Base-by-base conservation (phyloP, 768 basidiomycete species). In the Termitomyces sp. region DNA sequence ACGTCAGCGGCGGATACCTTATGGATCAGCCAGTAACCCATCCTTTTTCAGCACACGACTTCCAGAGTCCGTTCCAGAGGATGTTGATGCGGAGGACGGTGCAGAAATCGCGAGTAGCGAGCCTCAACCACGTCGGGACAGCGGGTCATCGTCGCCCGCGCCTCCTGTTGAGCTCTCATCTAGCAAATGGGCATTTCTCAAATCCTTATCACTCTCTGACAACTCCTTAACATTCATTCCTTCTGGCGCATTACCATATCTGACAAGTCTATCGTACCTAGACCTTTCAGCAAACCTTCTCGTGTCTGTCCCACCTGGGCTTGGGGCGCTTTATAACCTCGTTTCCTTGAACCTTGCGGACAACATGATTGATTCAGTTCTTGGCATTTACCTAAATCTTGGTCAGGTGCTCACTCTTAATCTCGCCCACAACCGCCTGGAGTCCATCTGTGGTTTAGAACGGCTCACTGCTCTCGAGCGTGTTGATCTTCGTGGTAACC, bases 301-400 rank as follows among this genome's bases (percentile, higher is more conserved):
- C 46, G 85, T 94, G 42, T 89, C 91, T 31, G 80, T 95, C n/a
- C 94, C 94, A 0, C 69, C 86, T 1, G 89, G 87, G 21, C 79
- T 96, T 33, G 80, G 84, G 15, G 67, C 76, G 5, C 81, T 99
- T 23, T 83, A 86, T 65, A 89, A 86, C 60, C 88, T 99, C 52
- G 71, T 84, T 53, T 91, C 89, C n/a, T 86, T 99, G 63, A 95
- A 97, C 71, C 82, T 99, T n/a, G 80, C 91, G 15, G 89, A 95
- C 70, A 99, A 99, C 74, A 92, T 99, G 84, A 94, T 99, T 62
- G 94, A 96, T 68, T 94, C 95, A 17, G 87, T 98, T 17, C 81
- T 94, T 4, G 89, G 91, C 30, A 91, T 97, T 56, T 90, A 94
- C 66, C 81, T 81, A 38, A 82, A 85, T 52, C 79, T 98, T 38